A percentile compares a stretch with the other conserved stretches of the same genome.
Evolutionary conservation across 345 rosid species (phyloP).

Genomic region (Hibiscus mutabilis): DNA sequence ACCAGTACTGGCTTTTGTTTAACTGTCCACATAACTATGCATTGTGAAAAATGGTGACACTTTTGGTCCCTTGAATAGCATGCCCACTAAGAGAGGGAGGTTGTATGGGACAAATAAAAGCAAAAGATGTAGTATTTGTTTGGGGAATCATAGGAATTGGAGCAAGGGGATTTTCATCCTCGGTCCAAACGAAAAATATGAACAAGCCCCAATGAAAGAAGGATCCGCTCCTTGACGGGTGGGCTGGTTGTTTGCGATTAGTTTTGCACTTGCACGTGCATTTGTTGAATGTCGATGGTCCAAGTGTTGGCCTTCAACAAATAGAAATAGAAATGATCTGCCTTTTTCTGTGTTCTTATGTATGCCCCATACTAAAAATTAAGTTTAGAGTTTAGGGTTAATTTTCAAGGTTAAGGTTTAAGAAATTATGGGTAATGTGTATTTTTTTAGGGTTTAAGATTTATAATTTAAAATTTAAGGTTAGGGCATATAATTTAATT

Average conservation of each 20-base stretch:
- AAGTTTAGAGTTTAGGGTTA: no score
- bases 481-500: no score
- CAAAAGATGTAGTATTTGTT: no score
- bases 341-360: no score
- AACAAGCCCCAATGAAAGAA: slow-evolving; percentile 15
- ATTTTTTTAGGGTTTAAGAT: no score
- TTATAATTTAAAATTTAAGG: no score
- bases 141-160: slow-evolving; percentile 6
- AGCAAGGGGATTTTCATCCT: background rate
- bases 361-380: no score
- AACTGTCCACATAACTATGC: slow-evolving; percentile 20
- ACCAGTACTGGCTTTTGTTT: slow-evolving; percentile 6
- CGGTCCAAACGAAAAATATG: background rate
- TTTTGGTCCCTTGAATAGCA: no score
- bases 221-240: slow-evolving; percentile 9
- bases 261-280: slow-evolving; percentile 6
- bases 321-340: no score
- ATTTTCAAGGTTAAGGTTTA: no score
- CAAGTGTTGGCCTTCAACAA: background rate
- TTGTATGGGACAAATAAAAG: background rate
- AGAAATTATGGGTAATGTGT: no score
- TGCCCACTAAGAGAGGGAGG: background rate
- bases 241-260: background rate
- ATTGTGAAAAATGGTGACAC: slow-evolving; percentile 18
- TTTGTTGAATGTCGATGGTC: background rate